Base-by-base conservation (phyloP, 2,329 filamentous ascomycete genomes). In the Trichoderma breve region DNA sequence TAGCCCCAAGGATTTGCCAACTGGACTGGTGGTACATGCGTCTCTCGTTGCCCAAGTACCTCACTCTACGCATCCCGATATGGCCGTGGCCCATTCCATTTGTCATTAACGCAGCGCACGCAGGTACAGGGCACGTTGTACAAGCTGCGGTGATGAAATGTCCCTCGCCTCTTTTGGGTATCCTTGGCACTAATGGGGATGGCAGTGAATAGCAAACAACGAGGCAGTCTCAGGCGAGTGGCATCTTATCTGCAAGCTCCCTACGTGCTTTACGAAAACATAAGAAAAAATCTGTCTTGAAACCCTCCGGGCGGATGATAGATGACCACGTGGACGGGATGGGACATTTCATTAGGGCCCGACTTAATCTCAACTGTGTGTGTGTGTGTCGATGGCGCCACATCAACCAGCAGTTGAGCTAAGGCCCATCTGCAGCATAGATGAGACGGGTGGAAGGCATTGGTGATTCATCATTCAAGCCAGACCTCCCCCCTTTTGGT, bases 291-390 rank as follows among this genome's bases (percentile, higher is more conserved):
- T 55, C 36, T 61, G 28, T 67, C 70, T 71, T 32, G 51, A 57
- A 67, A 30, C 53, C 39, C 34, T 66, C 32, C 47, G 36, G n/a
- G 57, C 70, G 63, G 70, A 66, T 71, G 55, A 66, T 61, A 28
- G 71, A 15, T 43, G 57, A 57, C 71, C 71, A 72, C 71, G 71
- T 72, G 71, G 71, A 63, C 64, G 71, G 64, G 65, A 72, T 72
- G 39, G 65, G 57, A 61, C 65, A 63, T 69, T 70, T 47, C 58
- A 61, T 71, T 71, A 66, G 62, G 62, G 63, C 60, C 53, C 15
- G 67, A 70, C 39, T 70, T 70, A 51, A 51, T 51, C 36, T 61
- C 57, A 26, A 53, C 57, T 26, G n/a, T 61, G 26, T 67, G 32
- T 39, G 34, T 39, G 34, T 39, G 32, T 4, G 11, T 69, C 28